These are phyloP conservation scores for Asclepias syriaca DNA, from an alignment of 257 asterid genomes.

Conservation along the genomic window DNA sequence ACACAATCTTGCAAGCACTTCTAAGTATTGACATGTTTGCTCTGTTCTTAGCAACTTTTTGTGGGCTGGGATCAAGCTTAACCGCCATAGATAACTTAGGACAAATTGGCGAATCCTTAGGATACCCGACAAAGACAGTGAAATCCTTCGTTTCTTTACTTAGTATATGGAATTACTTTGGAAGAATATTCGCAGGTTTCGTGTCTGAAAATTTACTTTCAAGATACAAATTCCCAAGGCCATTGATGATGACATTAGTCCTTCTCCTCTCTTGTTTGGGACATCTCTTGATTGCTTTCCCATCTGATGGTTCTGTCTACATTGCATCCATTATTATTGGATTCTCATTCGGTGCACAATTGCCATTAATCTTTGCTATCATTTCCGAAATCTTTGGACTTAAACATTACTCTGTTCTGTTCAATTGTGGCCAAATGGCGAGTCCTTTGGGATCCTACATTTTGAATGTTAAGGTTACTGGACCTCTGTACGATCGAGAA, in stretches of 20 bases:
- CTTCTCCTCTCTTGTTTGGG: conserved; percentile 58
- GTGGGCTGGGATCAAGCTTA: conserved; percentile 32
- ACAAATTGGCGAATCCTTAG: conserved; percentile 61
- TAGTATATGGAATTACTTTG: conserved; percentile 78
- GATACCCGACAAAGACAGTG: conserved; percentile 58
- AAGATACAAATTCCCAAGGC: conserved; percentile 56
- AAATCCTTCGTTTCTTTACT: conserved; percentile 56
- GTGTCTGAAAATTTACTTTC: conserved; percentile 49
- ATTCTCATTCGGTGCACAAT: conserved; percentile 72
- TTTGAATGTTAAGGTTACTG: conserved; percentile 57
- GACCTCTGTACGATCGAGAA: conserved; percentile 59
- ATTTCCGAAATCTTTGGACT: conserved; percentile 73
- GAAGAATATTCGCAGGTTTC: conserved; percentile 65
- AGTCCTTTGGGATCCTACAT: conserved; percentile 72
- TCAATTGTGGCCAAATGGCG: conserved; percentile 75
- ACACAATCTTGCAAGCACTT: too few species aligned
- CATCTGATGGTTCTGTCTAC: conserved; percentile 58
- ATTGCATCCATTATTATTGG: conserved; percentile 61
- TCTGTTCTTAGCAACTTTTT: too few species aligned
- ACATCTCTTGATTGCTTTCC: conserved; percentile 58
- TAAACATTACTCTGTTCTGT: conserved; percentile 60
- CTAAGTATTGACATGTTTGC: too few species aligned
- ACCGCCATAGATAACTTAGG: conserved; percentile 75
- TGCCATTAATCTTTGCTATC: conserved; percentile 53
- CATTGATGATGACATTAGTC: conserved; percentile 70